Evolutionary conservation across 2,329 filamentous ascomycete species (phyloP).

Genomic region (Fusarium sp.): DNA sequence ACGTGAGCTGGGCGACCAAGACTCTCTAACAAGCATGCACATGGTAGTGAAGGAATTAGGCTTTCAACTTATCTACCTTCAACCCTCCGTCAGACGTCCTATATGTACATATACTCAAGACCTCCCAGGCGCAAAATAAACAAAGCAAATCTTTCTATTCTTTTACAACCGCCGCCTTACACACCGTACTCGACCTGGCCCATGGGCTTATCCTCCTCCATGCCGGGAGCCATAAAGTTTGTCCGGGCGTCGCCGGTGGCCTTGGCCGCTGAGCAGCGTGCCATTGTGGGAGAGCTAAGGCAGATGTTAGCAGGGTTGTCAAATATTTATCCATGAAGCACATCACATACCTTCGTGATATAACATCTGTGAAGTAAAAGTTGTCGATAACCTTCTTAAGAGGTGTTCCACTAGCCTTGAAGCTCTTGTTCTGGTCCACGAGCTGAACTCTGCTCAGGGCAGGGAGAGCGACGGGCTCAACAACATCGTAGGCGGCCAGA

Average conservation of each 20-base stretch:
- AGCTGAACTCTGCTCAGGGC: constrained; percentile 92
- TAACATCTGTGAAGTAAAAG: constrained; percentile 98
- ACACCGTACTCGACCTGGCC: constrained; percentile 70
- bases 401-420: constrained; percentile 75
- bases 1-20: constrained; percentile 1
- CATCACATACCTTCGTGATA: constrained; percentile 85
- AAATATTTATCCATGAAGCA: constrained; percentile 10
- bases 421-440: constrained; percentile 94
- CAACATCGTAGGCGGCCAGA: constrained; percentile 87
- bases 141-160: constrained; percentile 52
- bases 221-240: constrained; percentile 81
- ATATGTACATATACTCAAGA: constrained; percentile 55
- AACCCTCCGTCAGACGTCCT: constrained; percentile 48
- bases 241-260: constrained; percentile 80
- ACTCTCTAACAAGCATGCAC: constrained; percentile 28
- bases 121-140: constrained; percentile 48
- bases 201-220: constrained; percentile 70
- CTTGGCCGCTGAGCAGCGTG: constrained; percentile 94
- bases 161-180: constrained; percentile 54
- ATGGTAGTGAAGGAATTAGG: constrained; percentile 38
- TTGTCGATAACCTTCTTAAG: constrained; percentile 91
- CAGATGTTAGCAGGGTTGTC: constrained; percentile 38
- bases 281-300: constrained; percentile 95
- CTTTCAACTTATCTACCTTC: constrained; percentile 49
- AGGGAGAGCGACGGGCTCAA: constrained; percentile 81